These are phyloP conservation scores for Raffaelea deltoideospora DNA, from an alignment of 2,329 filamentous ascomycete genomes.

Conservation along the genomic window DNA sequence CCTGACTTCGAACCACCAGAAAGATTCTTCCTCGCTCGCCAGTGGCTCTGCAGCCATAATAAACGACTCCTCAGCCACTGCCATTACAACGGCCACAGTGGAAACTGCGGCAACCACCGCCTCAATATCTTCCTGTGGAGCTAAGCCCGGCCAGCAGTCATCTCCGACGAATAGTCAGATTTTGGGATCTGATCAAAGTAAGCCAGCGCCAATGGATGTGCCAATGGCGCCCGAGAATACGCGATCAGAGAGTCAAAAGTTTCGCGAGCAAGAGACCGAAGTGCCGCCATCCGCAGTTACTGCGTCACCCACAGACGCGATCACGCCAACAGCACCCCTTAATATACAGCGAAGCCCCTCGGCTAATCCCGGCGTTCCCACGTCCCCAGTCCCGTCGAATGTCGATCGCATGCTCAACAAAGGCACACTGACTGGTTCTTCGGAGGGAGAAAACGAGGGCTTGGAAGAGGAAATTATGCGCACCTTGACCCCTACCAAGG, in stretches of 20 bases:
- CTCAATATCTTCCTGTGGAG: conserved; percentile 5
- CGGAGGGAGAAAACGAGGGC: conserved; percentile 54
- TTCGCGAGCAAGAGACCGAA: too few species aligned
- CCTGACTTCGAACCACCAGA: not conserved
- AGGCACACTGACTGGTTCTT: conserved; percentile 32
- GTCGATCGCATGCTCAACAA: conserved; percentile 27
- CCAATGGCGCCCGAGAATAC: too few species aligned
- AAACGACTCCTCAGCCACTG: conserved; percentile 4
- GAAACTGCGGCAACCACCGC: too few species aligned
- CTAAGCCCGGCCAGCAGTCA: too few species aligned
- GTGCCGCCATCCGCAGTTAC: too few species aligned
- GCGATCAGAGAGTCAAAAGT: too few species aligned
- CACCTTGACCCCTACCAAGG: conserved; percentile 40
- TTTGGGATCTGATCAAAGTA: too few species aligned
- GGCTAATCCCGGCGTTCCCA: conserved; percentile 15
- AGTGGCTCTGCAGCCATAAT: not conserved
- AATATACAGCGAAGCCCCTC: conserved; percentile 23
- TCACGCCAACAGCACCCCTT: conserved; percentile 28
- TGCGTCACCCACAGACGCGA: too few species aligned
- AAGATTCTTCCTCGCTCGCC: not conserved
- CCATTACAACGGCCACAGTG: conserved; percentile 1
- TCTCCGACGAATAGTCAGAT: too few species aligned
- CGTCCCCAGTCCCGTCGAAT: conserved; percentile 7
- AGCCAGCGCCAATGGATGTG: too few species aligned
- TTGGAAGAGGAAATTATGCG: conserved; percentile 61